A percentile compares a stretch with the other conserved stretches of the same genome.
Evolutionary conservation across 306 rosid genomes (phyloP).

Genomic region (Gastrolobium bilobum): DNA sequence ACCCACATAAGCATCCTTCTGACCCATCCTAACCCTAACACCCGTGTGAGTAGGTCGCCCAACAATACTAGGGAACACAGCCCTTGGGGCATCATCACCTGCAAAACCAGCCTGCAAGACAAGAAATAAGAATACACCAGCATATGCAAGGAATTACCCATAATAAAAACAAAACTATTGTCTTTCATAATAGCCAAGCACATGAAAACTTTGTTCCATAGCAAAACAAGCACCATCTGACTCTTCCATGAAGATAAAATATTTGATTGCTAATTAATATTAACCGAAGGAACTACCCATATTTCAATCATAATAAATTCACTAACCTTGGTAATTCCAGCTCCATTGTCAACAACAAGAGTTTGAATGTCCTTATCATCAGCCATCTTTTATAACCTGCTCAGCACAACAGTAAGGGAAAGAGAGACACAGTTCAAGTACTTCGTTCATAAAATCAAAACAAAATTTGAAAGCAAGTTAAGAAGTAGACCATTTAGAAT

Average conservation of each 20-base stretch:
- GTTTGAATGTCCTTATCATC: conserved; percentile 74
- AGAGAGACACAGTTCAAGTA: no score
- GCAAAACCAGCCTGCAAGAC: conserved; percentile 57
- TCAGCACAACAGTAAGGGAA: neutral
- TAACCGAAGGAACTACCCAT: neutral
- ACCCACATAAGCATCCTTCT: conserved; percentile 63
- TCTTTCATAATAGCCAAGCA: neutral
- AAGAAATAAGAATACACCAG: no score
- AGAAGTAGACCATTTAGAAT: no score
- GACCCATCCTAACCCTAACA: conserved; percentile 63
- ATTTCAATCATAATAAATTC: neutral
- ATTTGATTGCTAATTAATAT: no score
- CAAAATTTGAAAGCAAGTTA: neutral
- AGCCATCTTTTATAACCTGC: conserved; percentile 59
- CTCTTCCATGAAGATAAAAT: no score
- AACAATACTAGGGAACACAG: conserved; percentile 59
- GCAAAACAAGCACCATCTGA: neutral
- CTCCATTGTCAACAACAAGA: conserved; percentile 63
- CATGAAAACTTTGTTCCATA: neutral
- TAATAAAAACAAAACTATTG: no score
- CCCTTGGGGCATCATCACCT: conserved; percentile 65
- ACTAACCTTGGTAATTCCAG: conserved; percentile 60
- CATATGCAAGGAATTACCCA: no score
- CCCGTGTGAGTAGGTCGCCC: conserved; percentile 62
- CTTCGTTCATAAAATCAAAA: neutral